A percentile compares a stretch with the other conserved stretches of the same genome.
These are phyloP conservation scores for Dactylis glomerata DNA, from an alignment of 176 grass and related monocot genomes.

Conservation along the genomic window DNA sequence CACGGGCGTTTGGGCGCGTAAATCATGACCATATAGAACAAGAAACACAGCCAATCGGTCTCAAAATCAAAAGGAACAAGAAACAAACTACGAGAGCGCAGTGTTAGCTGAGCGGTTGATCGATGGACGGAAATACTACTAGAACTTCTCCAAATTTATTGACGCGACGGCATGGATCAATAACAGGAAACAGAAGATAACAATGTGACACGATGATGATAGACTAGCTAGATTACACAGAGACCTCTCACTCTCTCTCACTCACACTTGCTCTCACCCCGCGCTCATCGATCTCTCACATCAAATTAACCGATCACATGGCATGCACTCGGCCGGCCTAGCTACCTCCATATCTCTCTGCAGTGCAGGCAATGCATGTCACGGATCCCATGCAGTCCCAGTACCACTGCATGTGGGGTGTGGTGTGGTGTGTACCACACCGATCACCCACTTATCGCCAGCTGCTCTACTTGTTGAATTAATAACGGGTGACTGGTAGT, in stretches of 20 bases:
- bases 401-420: neutral
- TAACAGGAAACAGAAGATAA: neutral
- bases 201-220: neutral
- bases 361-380: neutral
- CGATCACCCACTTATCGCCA: neutral
- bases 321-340: conserved; percentile 6
- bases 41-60: too few species aligned
- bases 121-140: neutral
- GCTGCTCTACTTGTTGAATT: neutral
- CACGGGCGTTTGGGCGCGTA: too few species aligned
- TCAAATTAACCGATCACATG: neutral
- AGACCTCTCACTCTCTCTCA: neutral
- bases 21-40: too few species aligned
- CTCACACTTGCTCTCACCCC: neutral
- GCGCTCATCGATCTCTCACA: too few species aligned
- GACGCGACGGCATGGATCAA: neutral
- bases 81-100: too few species aligned
- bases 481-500: neutral
- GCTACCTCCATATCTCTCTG: neutral
- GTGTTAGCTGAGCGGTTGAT: too few species aligned
- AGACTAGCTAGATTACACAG: neutral
- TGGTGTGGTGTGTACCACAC: neutral
- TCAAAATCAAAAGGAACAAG: too few species aligned
- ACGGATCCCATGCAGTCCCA: neutral
- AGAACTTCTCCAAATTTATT: neutral